Conservation (phyloP, 2,329 filamentous ascomycete species). For the Lasiodiplodia sp. region DNA sequence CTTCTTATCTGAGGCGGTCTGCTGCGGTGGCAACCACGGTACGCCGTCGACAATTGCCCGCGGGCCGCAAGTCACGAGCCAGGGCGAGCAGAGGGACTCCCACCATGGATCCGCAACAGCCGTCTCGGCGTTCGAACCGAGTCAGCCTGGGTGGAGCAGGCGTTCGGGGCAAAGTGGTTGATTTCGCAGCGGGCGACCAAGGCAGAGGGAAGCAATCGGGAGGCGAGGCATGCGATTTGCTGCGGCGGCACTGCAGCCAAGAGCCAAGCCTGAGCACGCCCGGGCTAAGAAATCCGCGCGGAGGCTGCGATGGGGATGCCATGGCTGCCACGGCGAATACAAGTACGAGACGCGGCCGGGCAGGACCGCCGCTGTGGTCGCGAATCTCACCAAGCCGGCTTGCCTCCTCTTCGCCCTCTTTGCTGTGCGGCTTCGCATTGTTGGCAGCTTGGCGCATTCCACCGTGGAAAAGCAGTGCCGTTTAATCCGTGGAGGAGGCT, state of each 20-base stretch:
- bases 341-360: neutral
- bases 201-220: neutral
- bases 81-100: neutral
- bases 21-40: conserved; percentile 2
- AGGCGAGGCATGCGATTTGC: conserved; percentile 1
- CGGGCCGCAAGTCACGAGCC: neutral
- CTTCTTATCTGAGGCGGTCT: conserved; percentile 24
- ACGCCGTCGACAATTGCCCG: neutral
- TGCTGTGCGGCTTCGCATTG: neutral
- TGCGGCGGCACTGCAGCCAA: conserved; percentile 2
- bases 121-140: conserved; percentile 21
- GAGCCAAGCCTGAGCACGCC: conserved; percentile 13
- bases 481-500: conserved; percentile 16
- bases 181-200: conserved; percentile 3
- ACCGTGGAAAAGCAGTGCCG: neutral
- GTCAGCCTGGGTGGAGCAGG: conserved; percentile 4
- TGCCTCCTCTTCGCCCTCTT: conserved; percentile 19
- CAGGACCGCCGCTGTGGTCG: conserved; percentile 9
- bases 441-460: conserved; percentile 20
- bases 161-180: neutral
- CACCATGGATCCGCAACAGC: conserved; percentile 19
- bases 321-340: conserved; percentile 13
- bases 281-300: conserved; percentile 24
- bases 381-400: conserved; percentile 20
- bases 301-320: neutral